A percentile compares a stretch with the other conserved stretches of the same genome.
Evolutionary conservation across 208 protist species (phyloP).

Genomic region (Crithidia brevicula): DNA sequence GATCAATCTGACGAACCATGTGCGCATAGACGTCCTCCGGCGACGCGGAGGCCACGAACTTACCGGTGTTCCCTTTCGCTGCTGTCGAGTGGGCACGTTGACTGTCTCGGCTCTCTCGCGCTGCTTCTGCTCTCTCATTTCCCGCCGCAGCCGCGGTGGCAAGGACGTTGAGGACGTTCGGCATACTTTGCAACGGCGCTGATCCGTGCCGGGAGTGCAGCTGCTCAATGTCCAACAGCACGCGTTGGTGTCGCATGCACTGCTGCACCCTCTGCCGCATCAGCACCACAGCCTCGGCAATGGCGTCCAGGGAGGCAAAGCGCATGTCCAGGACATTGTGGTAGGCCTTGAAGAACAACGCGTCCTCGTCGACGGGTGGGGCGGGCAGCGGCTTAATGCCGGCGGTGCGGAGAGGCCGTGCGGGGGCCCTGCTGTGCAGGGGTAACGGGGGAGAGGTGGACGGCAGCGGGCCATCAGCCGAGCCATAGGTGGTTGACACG

Average conservation of each 20-base stretch:
- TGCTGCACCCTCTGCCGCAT: constrained; percentile 55
- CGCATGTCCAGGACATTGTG: constrained; percentile 78
- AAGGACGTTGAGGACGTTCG: constrained; percentile 26
- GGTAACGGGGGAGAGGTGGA: constrained; percentile 6
- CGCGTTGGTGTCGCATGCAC: constrained; percentile 31
- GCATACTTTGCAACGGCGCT: constrained; percentile 30
- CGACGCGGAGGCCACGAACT: neutral
- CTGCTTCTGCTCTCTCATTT: neutral
- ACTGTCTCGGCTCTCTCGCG: neutral
- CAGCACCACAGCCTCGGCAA: constrained; percentile 52
- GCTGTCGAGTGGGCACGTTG: no score
- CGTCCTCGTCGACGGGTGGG: constrained; percentile 24
- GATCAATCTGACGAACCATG: constrained; percentile 27
- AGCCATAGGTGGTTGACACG: neutral
- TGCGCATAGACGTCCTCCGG: constrained; percentile 27
- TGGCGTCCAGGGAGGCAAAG: constrained; percentile 38
- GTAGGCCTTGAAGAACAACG: constrained; percentile 39
- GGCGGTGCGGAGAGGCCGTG: constrained; percentile 2
- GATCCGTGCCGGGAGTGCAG: constrained; percentile 26
- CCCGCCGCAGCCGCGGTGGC: constrained; percentile 20
- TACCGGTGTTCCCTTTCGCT: no score
- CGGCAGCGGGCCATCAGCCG: neutral
- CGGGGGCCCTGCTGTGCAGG: no score
- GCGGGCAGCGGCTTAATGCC: neutral
- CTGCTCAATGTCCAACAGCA: constrained; percentile 29